These are phyloP conservation scores for Myxozyma geophila DNA, from an alignment of 805 yeast species.

Conservation along the genomic window DNA sequence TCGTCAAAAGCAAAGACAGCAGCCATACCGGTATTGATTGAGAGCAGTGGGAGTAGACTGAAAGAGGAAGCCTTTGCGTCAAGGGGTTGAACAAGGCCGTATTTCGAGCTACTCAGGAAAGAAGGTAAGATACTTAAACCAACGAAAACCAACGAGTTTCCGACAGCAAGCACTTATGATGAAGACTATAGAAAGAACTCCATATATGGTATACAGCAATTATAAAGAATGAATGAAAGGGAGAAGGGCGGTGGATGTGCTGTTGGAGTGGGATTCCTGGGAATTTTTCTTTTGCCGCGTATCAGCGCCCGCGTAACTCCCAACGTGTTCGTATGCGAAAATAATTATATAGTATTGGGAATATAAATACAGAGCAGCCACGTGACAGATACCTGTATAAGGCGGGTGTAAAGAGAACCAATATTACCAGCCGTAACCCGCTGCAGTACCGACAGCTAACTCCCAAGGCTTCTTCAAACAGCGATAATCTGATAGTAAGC, in stretches of 20 bases:
- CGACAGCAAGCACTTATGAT: neutral
- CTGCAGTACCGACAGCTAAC: too few species aligned
- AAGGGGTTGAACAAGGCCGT: neutral
- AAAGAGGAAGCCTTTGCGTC: neutral
- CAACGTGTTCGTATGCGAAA: conserved; percentile 1
- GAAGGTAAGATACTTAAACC: neutral
- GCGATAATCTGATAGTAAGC: too few species aligned
- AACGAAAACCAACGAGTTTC: neutral
- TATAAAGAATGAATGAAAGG: neutral
- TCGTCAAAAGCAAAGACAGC: conserved; percentile 42
- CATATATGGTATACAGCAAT: neutral
- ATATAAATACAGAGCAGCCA: neutral
- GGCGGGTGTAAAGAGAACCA: neutral
- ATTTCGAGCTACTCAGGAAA: neutral
- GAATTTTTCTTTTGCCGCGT: conserved; percentile 10
- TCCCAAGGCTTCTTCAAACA: too few species aligned
- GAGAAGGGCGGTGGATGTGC: neutral
- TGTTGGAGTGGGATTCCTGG: neutral
- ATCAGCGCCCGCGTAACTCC: conserved; percentile 10
- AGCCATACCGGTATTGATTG: conserved; percentile 30
- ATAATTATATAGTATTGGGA: neutral
- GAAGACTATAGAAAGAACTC: neutral
- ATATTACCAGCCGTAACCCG: too few species aligned
- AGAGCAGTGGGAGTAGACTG: neutral
- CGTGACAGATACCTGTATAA: neutral